Evolutionary conservation across 2,329 filamentous ascomycete genomes (phyloP).

Genomic region (Emmonsiellopsis sp.): DNA sequence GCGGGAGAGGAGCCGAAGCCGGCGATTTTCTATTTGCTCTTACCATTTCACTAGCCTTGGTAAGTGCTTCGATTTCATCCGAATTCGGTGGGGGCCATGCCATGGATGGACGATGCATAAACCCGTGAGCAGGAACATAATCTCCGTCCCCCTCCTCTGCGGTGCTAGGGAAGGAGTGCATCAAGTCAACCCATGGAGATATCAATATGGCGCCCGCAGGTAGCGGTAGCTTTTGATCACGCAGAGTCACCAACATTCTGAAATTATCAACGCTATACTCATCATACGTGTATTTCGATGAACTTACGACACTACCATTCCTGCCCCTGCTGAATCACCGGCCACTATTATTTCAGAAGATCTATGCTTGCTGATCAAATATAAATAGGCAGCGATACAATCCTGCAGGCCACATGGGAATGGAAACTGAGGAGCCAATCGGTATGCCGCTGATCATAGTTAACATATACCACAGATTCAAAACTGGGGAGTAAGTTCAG

Average conservation of each 20-base stretch:
- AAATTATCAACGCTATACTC: conserved; percentile 14
- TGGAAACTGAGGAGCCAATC: conserved; percentile 85
- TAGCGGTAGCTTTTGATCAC: conserved; percentile 73
- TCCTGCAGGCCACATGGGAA: conserved; percentile 91
- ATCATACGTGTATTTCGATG: not conserved
- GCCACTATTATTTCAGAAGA: conserved; percentile 77
- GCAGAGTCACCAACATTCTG: conserved; percentile 64
- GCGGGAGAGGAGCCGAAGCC: conserved; percentile 1
- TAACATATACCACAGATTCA: not conserved
- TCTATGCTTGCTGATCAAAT: conserved; percentile 66
- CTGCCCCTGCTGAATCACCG: conserved; percentile 87
- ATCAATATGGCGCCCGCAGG: conserved; percentile 86
- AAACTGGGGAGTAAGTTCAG: no score
- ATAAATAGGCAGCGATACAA: conserved; percentile 78
- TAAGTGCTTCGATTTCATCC: conserved; percentile 54
- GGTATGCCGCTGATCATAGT: conserved; percentile 54
- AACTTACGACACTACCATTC: conserved; percentile 63
- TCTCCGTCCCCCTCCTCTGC: conserved; percentile 63
- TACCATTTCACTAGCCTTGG: conserved; percentile 38
- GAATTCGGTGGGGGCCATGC: conserved; percentile 90
- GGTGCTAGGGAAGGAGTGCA: conserved; percentile 92
- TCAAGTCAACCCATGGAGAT: conserved; percentile 92
- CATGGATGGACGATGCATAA: conserved; percentile 78
- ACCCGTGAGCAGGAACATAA: conserved; percentile 81
- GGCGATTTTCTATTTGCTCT: conserved; percentile 8